Percentiles rank a stretch among this genome's conserved stretches.
These are phyloP conservation scores for Arthrobotrys sinensis DNA, from an alignment of 2,329 filamentous ascomycete genomes.

Conservation along the genomic window DNA sequence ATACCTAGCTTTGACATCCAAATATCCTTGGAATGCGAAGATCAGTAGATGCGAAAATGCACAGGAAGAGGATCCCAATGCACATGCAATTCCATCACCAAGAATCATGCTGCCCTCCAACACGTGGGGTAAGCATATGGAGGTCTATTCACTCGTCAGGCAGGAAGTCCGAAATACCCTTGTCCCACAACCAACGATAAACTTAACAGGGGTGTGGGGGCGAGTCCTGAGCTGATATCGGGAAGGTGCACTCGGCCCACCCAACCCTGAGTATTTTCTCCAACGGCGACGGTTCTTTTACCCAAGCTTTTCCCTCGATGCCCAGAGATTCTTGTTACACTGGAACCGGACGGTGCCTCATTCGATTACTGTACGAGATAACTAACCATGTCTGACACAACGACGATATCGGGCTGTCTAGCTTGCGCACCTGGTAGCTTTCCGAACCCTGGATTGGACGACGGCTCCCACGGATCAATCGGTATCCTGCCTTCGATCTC, in stretches of 20 bases:
- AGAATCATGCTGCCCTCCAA: slow-evolving; percentile 38
- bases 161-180: slow-evolving; percentile 48
- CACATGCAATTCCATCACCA: slow-evolving; percentile 27
- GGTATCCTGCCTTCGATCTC: slow-evolving; percentile 35
- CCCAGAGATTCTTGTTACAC: slow-evolving; percentile 34
- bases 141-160: slow-evolving; percentile 20
- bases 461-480: slow-evolving; percentile 43
- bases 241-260: slow-evolving; percentile 26
- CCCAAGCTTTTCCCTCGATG: slow-evolving; percentile 5
- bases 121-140: slow-evolving; percentile 45
- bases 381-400: slow-evolving; percentile 1
- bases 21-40: slow-evolving; percentile 29
- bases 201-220: slow-evolving; percentile 20
- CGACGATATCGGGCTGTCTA: slow-evolving; percentile 27
- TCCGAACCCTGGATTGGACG: slow-evolving; percentile 34
- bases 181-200: slow-evolving; percentile 29
- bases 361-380: not conserved
- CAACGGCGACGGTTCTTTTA: slow-evolving; percentile 20
- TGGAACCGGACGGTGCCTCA: slow-evolving; percentile 14
- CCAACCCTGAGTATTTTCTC: slow-evolving; percentile 5
- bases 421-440: slow-evolving; percentile 18
- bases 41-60: slow-evolving; percentile 33
- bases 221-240: not conserved
- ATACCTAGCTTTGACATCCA: not conserved
- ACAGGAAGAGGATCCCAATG: slow-evolving; percentile 17